Evolutionary conservation across 2,329 filamentous ascomycete species (phyloP), one percentile per base, ranked within the genome.

Genomic region (Coleophoma cylindrospora): DNA sequence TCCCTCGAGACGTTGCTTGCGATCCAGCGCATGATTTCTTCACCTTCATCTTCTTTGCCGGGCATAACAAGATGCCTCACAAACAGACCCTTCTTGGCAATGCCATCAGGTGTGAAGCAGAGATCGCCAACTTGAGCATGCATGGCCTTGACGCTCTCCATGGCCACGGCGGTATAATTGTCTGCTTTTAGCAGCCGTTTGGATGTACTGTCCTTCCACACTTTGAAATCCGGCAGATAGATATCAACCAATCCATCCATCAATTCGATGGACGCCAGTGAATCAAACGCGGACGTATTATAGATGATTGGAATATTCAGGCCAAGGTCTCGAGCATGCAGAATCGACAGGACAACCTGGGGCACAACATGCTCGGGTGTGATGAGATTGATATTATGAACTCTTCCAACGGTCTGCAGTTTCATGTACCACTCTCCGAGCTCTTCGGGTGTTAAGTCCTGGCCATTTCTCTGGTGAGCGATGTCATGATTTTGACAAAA

Each of bases 301-400:
- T 95, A 94, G 34, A 95, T 77, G 58, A 95, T 84, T 2, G 89
- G 89, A 11, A 92, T 61, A 4, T 71, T 76, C 10, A 94, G 69
- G 0, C 89, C 89, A 34, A 84, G 71, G 22, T 89, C 82, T 43
- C 79, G 76, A 0, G 89, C 88, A 54, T 86, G 77, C 21, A 95
- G 72, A 58, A 94, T 89, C 13, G 84, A 85, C 33, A 94, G 71
- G 1, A 81, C 87, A 10, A 94, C 87, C 64, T 94, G 89, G 0
- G 89, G 88, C 4, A 91, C 89, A 15, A 95, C 87, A 65, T 95
- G 90, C 64, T 95, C 89, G 0, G 89, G 89, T 0, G 89, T 95
- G 51, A 95, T 80, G 19, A 92, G 80, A 66, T 95, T 94, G 74
- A 95, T 91, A 65, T 94, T 94, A 71, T 95, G 89, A n/a, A 89